Percentiles rank a stretch among this genome's conserved stretches.
These are phyloP conservation scores for Scheffersomyces illinoinensis DNA, from an alignment of 1,139 yeast species.

Conservation along the genomic window DNA sequence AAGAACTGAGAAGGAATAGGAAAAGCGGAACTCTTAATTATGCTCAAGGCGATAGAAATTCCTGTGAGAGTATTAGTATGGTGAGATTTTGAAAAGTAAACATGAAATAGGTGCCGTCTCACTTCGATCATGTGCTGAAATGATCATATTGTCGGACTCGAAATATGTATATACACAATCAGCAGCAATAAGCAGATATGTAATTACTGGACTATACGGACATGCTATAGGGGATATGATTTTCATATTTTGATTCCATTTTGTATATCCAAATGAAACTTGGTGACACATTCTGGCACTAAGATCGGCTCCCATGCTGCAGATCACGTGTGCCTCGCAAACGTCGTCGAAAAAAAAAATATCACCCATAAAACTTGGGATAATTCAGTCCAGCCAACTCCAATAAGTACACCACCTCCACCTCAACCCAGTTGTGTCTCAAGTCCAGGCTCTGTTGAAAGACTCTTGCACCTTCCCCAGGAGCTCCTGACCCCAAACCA, in stretches of 20 bases:
- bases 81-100: not conserved
- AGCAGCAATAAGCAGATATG: not conserved
- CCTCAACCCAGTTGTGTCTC: not conserved
- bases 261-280: not conserved
- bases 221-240: too few species aligned
- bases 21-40: not conserved
- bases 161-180: too few species aligned
- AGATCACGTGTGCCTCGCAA: not conserved
- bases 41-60: not conserved
- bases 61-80: not conserved
- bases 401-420: not conserved
- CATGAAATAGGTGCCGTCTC: not conserved
- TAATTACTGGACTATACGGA: not conserved
- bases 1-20: not conserved
- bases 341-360: constrained; percentile 8
- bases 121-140: not conserved
- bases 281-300: not conserved
- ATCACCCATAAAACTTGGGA: not conserved
- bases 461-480: not conserved
- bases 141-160: not conserved
- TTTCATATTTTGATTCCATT: not conserved
- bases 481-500: not conserved
- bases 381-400: not conserved
- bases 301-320: not conserved
- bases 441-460: not conserved